Base-by-base conservation (phyloP, 331 rosid genomes). In the Pyrus hybrid region DNA sequence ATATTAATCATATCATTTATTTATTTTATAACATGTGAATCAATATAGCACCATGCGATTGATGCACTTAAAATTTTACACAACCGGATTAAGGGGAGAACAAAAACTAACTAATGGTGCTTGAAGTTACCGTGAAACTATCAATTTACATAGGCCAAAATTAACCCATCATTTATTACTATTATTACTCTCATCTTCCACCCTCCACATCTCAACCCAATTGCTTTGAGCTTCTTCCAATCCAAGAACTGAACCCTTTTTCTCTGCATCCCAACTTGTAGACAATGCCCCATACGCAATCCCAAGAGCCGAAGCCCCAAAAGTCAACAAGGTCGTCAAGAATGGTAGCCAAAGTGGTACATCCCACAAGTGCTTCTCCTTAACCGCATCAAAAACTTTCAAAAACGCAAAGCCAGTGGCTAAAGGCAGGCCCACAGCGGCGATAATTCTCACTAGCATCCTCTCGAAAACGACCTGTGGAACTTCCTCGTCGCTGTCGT, bases 181-280 rank as follows among this genome's bases (percentile, higher is more conserved):
- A 10, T 28, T 23, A 29, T 57, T 72, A 45, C 63, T 72, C 32
- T 80, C 73, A 58, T 84, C 84, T n/a, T 93, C 96, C 67, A 87
- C 92, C 78, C 83, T 80, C 98, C 98, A 93, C 91, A 88, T 85
- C 67, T 93, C 97, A 6, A 75, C 91, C 96, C 97, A 93, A 64
- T 91, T 91, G 70, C 63, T 76, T 68, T 87, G 84, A 49, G 82
- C 77, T 66, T 92, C 86, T 72, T 87, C 84, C 16, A 88, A 37
- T 49, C 99, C 99, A 60, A 94, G 82, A 70, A 91, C 14, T 4
- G 96, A 81, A 2, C 96, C 97, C 78, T 87, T 70, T 73, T 79
- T 83, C 67, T 83, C 91, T 58, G 71, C 86, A 74, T 94, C 97
- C 91, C 91, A 85, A 73, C 96, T 91, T 5, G 96, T 47, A 21